Conservation (phyloP, 768 basidiomycete genomes). For the Candolleomyces efflorescens region DNA sequence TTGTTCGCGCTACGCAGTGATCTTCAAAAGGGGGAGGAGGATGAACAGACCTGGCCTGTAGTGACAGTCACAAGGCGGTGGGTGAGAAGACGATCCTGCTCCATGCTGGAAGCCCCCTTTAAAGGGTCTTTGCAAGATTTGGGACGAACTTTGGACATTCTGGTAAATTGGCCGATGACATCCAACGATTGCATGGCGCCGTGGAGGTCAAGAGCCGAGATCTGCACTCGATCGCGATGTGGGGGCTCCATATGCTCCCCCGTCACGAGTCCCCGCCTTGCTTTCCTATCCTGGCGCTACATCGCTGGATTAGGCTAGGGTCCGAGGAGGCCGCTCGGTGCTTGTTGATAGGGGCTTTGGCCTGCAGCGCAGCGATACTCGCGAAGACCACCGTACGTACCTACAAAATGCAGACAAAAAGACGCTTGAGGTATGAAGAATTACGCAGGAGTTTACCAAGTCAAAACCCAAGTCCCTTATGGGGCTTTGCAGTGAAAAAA, state of each 20-base stretch:
- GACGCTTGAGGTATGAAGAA: no score
- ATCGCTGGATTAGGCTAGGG: neutral
- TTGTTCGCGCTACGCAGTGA: neutral
- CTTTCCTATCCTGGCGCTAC: neutral
- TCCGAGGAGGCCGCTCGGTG: neutral
- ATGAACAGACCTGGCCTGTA: no score
- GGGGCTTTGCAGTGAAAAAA: no score
- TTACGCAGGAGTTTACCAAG: no score
- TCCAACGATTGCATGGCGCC: neutral
- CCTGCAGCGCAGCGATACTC: neutral
- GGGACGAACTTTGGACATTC: neutral
- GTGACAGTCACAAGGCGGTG: neutral
- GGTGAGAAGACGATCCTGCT: neutral
- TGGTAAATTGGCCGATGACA: slow-evolving; percentile 1
- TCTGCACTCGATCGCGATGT: neutral
- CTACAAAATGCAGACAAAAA: neutral
- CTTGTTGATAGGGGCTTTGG: neutral
- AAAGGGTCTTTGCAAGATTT: neutral
- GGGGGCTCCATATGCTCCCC: slow-evolving; percentile 2
- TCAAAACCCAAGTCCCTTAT: no score
- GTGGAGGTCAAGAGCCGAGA: neutral
- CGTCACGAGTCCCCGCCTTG: slow-evolving; percentile 4
- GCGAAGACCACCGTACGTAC: neutral
- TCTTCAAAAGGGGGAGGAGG: neutral
- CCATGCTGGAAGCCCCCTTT: neutral